Evolutionary conservation across 257 asterid genomes (phyloP).

Genomic region (Lycium barbarum): DNA sequence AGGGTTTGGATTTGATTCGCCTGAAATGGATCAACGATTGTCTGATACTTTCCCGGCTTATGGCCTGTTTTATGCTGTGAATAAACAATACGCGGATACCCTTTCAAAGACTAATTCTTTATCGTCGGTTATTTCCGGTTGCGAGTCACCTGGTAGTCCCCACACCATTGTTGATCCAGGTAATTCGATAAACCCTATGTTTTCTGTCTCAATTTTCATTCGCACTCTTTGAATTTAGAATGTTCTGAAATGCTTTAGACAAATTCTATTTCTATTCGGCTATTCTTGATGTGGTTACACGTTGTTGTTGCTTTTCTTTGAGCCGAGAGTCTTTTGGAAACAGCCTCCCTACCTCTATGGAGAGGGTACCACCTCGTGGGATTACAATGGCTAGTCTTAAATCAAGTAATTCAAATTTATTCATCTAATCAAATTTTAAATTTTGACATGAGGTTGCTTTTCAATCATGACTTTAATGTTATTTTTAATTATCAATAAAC

Average conservation of each 20-base stretch:
- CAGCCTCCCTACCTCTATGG: too few species aligned
- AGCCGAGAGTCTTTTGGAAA: too few species aligned
- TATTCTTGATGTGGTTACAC: not conserved
- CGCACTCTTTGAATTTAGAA: not conserved
- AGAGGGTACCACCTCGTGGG: too few species aligned
- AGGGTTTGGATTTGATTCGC: slow-evolving; percentile 77
- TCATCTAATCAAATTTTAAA: not conserved
- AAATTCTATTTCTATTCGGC: not conserved
- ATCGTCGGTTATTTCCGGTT: slow-evolving; percentile 45
- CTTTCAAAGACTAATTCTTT: slow-evolving; percentile 42
- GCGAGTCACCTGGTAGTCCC: slow-evolving; percentile 58
- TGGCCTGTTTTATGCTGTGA: slow-evolving; percentile 64
- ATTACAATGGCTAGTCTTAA: not conserved
- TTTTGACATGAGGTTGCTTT: not conserved
- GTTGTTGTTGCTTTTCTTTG: too few species aligned
- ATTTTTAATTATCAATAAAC: not conserved
- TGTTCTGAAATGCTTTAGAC: not conserved
- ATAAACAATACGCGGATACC: slow-evolving; percentile 55
- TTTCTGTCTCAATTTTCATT: not conserved
- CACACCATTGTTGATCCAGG: slow-evolving; percentile 63
- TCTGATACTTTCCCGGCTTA: slow-evolving; percentile 80
- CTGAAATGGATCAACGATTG: slow-evolving; percentile 69
- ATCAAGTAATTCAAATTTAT: not conserved
- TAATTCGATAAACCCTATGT: too few species aligned
- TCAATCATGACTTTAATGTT: not conserved